These are phyloP conservation scores for Candida tallmaniae DNA, from an alignment of 805 yeast species.

Conservation along the genomic window DNA sequence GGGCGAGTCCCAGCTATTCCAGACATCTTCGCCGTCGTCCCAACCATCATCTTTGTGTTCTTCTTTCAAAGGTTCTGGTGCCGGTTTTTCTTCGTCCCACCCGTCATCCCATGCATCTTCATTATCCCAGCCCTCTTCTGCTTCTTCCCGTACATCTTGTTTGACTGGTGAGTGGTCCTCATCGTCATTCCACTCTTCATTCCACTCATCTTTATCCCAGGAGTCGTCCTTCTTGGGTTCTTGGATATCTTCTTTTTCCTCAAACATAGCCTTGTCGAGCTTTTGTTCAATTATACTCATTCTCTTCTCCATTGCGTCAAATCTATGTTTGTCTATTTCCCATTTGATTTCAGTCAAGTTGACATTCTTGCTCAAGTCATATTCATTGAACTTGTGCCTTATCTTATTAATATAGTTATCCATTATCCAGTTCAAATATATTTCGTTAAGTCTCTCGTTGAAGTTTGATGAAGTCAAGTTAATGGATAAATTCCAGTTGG, in stretches of 20 bases:
- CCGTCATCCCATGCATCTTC: slow-evolving; percentile 16
- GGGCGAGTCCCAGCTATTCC: slow-evolving; percentile 1
- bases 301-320: slow-evolving; percentile 8
- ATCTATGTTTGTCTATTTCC: slow-evolving; percentile 8
- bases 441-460: slow-evolving; percentile 20
- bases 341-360: slow-evolving; percentile 14
- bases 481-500: slow-evolving; percentile 24
- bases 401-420: slow-evolving; percentile 30
- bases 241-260: slow-evolving; percentile 2
- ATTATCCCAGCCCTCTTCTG: slow-evolving; percentile 27
- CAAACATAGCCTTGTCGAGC: slow-evolving; percentile 6
- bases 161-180: background rate
- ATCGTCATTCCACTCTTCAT: slow-evolving; percentile 15
- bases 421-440: slow-evolving; percentile 28
- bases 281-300: slow-evolving; percentile 10
- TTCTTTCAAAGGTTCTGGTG: slow-evolving; percentile 15
- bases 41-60: slow-evolving; percentile 22
- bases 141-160: slow-evolving; percentile 17
- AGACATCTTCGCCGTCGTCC: too few relatives aligned
- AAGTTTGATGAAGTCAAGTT: slow-evolving; percentile 14
- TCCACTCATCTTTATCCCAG: slow-evolving; percentile 22
- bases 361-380: slow-evolving; percentile 7
- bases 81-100: slow-evolving; percentile 11
- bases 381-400: slow-evolving; percentile 15
- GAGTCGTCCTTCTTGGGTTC: slow-evolving; percentile 15